phyloP scores from a whole-genome alignment of 2,329 filamentous ascomycete species.

The Talaromyces verruculosus region DNA sequence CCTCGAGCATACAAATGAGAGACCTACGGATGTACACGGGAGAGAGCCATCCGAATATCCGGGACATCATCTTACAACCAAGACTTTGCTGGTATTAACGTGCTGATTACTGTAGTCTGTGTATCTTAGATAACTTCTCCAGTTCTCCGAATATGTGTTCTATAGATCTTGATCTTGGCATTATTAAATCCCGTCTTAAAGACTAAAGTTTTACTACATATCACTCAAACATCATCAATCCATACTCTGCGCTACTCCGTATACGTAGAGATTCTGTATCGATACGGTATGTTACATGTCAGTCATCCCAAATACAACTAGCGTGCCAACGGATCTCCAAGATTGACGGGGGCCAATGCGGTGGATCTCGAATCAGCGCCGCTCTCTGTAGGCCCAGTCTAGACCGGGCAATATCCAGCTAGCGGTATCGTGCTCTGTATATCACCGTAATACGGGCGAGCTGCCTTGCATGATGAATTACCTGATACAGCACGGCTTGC shows the following conservation, averaged over 20 bases:
- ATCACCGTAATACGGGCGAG: background rate
- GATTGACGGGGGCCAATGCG: background rate
- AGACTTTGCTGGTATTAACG: background rate
- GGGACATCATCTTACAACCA: background rate
- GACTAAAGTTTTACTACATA: too few species aligned
- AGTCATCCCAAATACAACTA: background rate
- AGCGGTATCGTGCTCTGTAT: background rate
- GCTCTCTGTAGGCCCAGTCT: background rate
- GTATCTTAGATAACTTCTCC: too few species aligned
- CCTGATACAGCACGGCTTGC: background rate
- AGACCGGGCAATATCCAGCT: background rate
- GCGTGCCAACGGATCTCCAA: background rate
- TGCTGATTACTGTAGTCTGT: too few species aligned
- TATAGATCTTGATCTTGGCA: background rate
- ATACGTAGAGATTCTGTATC: background rate
- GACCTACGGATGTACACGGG: background rate
- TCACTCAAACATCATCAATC: too few species aligned
- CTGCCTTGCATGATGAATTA: background rate
- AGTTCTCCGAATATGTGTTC: too few species aligned
- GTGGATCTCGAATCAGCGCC: conserved; percentile 1
- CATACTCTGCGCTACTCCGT: too few species aligned
- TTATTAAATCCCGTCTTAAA: background rate
- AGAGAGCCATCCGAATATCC: background rate
- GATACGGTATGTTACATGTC: background rate
- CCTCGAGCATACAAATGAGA: too few species aligned